Evolutionary conservation across 2,329 filamentous ascomycete species (phyloP).

Genomic region (Westerdykella sp.): DNA sequence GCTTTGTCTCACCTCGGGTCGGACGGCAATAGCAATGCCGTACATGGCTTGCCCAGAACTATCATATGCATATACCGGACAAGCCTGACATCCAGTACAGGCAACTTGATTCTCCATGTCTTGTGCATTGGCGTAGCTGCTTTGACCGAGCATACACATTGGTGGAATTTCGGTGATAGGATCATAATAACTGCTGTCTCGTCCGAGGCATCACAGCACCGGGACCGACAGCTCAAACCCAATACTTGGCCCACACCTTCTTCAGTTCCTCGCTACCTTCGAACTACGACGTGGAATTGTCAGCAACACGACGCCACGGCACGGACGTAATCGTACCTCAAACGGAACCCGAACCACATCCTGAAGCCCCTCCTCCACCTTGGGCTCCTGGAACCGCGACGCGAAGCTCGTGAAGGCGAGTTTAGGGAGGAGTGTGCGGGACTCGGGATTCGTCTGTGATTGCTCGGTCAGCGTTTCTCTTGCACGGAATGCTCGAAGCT

Average conservation of each 20-base stretch:
- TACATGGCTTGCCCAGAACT: too few relatives aligned
- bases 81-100: too few relatives aligned
- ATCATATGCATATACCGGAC: too few relatives aligned
- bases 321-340: slow-evolving; percentile 42
- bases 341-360: slow-evolving; percentile 75
- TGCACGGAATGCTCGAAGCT: too few relatives aligned
- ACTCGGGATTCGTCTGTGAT: slow-evolving; percentile 71
- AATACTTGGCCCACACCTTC: slow-evolving; percentile 69
- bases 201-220: too few relatives aligned
- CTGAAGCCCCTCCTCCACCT: slow-evolving; percentile 70
- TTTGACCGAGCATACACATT: too few relatives aligned
- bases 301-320: slow-evolving; percentile 12
- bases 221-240: slow-evolving; percentile 48
- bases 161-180: too few relatives aligned
- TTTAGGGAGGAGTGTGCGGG: slow-evolving; percentile 63
- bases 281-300: slow-evolving; percentile 44
- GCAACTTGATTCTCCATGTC: too few relatives aligned
- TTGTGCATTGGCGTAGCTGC: too few relatives aligned
- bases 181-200: too few relatives aligned
- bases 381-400: slow-evolving; percentile 67
- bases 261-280: slow-evolving; percentile 63
- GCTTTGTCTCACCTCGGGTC: too few relatives aligned
- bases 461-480: slow-evolving; percentile 12
- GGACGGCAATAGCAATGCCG: too few relatives aligned
- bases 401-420: slow-evolving; percentile 75